These are phyloP conservation scores for Blastocystis sp. DNA, from an alignment of 352 stramenopile species.

Conservation along the genomic window DNA sequence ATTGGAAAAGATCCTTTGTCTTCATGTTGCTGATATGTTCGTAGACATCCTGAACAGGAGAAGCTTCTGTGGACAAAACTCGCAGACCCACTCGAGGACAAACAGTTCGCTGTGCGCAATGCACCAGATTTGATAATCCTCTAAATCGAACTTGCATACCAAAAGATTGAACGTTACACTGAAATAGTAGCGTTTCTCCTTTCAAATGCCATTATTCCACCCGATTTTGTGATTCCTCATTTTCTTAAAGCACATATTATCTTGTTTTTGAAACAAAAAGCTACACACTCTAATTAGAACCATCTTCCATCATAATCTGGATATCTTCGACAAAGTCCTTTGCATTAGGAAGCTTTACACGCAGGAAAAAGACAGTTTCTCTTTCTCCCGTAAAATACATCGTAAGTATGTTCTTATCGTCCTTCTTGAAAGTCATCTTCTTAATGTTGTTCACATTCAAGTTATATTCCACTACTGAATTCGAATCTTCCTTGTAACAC, in stretches of 20 bases:
- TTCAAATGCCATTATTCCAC: background rate
- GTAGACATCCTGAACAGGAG: background rate
- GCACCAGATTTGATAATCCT: conserved; percentile 1
- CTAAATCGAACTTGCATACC: conserved; percentile 52
- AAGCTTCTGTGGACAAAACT: conserved; percentile 1
- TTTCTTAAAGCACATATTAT: background rate
- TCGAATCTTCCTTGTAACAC: background rate
- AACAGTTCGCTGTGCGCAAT: background rate
- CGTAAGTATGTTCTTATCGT: background rate
- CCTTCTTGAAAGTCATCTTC: conserved; percentile 55
- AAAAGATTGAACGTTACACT: conserved; percentile 25
- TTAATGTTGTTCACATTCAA: background rate
- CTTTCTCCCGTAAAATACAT: background rate
- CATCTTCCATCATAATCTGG: conserved; percentile 41
- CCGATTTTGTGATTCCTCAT: background rate
- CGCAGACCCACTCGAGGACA: background rate
- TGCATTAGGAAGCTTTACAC: conserved; percentile 9
- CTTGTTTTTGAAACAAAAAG: background rate
- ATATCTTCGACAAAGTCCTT: conserved; percentile 1
- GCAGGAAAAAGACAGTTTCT: background rate
- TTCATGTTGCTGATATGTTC: conserved; percentile 47
- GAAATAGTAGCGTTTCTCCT: conserved; percentile 21
- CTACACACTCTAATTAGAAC: background rate
- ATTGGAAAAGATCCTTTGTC: conserved; percentile 44
- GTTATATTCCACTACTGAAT: background rate